Base-by-base conservation (phyloP, 768 basidiomycete genomes). In the Hericium coralloides region DNA sequence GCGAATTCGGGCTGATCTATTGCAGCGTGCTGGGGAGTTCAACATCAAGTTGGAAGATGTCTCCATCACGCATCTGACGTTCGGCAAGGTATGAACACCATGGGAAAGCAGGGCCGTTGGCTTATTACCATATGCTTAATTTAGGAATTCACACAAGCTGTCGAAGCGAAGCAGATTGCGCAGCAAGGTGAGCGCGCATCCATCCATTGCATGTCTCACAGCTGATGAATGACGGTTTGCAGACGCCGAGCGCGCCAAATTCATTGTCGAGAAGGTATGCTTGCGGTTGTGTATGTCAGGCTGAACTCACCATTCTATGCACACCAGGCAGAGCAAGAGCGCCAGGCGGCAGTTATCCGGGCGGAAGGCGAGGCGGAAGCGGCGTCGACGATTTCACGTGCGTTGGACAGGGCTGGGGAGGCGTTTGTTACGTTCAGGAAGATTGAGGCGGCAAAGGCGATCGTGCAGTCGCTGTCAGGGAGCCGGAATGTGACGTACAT, bases 351-450 rank as follows among this genome's bases (percentile, higher is more conserved):
- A 1, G 95, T 99, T 58, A 98, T 99, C 56, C 84, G 97, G 49
- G 97, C 97, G 1, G 95, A 99, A 70, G 97, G 97, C 54, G 95
- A 99, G 76, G 97, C 95, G 2, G 95, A 98, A 73, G 97, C 97
- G 4, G 97, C 97, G 2, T 74, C 84, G 59, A 95, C 93, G 54
- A 95, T 99, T 66, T 95, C 92, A 17, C 79, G 76, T 58, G 90
- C 97, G 22, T 74, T 99, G 67, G 89, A 91, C 66, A 90, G 86
- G 76, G 95, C 97, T 2, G 95, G 95, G 9, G 95, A 97, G 65
- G 95, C 92, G 36, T 95, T 99, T 72, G 84, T 99, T 53, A 85
- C 91, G 58, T 82, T 99, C 69, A 80, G 97, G 64, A 90, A 92
- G 74, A 99, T 99, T 66, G 97, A 99, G 74, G 94, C 97, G 53